Percentiles rank a stretch among this genome's conserved stretches.
Evolutionary conservation across 345 rosid species (phyloP).

Genomic region (Boechera retrofracta): DNA sequence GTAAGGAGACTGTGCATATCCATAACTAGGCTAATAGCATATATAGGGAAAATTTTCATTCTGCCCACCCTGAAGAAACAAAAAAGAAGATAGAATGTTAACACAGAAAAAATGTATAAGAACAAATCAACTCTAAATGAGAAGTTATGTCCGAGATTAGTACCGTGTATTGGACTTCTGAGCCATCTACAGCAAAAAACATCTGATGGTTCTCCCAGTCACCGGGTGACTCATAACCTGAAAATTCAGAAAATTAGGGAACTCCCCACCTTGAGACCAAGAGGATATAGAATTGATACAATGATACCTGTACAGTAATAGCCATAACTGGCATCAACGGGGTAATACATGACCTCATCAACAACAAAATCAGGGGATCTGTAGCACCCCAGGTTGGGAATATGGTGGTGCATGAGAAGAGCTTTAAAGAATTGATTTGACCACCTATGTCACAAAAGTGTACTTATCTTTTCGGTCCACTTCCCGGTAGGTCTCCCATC

Average conservation of each 20-base stretch:
- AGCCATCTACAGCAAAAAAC: constrained; percentile 85
- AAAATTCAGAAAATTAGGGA: constrained; percentile 14
- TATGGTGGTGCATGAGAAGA: no score
- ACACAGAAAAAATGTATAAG: neutral
- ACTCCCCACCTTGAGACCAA: constrained; percentile 18
- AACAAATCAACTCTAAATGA: constrained; percentile 2
- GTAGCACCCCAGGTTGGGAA: no score
- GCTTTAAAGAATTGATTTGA: no score
- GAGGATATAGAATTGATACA: neutral
- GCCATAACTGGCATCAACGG: constrained; percentile 73
- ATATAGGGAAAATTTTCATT: constrained; percentile 79
- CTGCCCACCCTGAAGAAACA: constrained; percentile 71
- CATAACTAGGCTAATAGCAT: constrained; percentile 83
- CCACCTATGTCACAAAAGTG: no score
- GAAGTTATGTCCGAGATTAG: neutral
- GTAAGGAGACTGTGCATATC: constrained; percentile 85
- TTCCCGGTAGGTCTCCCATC: no score
- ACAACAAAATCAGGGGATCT: constrained; percentile 67
- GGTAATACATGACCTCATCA: constrained; percentile 83
- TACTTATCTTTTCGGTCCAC: no score
- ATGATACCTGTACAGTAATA: constrained; percentile 91
- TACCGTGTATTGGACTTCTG: constrained; percentile 69
- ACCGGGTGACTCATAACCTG: constrained; percentile 87
- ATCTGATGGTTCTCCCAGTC: constrained; percentile 94
- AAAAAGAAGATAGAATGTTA: constrained; percentile 10